phyloP scores from a whole-genome alignment of 2,329 filamentous ascomycete genomes.

The Botrytis tulipae region DNA sequence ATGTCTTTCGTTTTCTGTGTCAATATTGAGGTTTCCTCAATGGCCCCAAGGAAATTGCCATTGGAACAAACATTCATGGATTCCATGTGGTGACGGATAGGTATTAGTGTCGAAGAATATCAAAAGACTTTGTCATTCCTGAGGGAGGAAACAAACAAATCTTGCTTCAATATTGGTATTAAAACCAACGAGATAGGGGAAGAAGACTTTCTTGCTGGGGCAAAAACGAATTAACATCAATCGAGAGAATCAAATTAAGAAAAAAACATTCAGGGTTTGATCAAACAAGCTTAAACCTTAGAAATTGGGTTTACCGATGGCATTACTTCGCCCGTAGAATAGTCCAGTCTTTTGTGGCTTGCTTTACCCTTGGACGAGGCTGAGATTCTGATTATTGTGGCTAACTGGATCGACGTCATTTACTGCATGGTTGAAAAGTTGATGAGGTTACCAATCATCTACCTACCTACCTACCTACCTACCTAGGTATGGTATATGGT shows the following conservation, averaged over 20 bases:
- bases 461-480: no score
- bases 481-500: no score
- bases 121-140: slow-evolving; percentile 6
- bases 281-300: background rate
- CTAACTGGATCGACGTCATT: background rate
- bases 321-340: background rate
- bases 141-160: background rate
- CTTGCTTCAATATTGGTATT: background rate
- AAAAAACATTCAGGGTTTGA: slow-evolving; percentile 1
- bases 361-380: background rate
- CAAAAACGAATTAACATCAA: background rate
- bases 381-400: background rate
- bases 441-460: background rate
- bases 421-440: background rate
- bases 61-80: background rate
- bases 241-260: background rate
- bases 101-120: background rate
- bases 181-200: background rate
- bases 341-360: background rate
- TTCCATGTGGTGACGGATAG: slow-evolving; percentile 5
- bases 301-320: background rate
- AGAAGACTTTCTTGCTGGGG: background rate
- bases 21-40: slow-evolving; percentile 7
- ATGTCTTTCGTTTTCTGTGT: slow-evolving; percentile 28
- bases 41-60: background rate